Percentiles rank a stretch among this genome's conserved stretches.
Evolutionary conservation across 2,329 filamentous ascomycete genomes (phyloP).

Genomic region (Fusarium mundagurra): DNA sequence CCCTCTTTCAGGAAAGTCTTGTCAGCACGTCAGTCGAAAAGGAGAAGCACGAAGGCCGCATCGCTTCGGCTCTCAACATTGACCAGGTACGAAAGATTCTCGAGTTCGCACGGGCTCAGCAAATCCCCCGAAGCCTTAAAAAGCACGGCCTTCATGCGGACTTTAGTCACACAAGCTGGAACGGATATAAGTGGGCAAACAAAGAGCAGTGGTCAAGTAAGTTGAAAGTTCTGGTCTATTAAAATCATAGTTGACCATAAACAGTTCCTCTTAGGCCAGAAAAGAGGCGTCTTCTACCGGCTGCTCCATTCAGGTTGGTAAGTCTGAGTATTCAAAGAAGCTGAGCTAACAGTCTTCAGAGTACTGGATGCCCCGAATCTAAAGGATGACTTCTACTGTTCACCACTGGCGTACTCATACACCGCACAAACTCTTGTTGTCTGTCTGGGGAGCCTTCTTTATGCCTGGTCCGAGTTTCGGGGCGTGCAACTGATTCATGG

Average conservation of each 20-base stretch:
- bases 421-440: slow-evolving; percentile 82
- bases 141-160: background rate
- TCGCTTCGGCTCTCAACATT: slow-evolving; percentile 85
- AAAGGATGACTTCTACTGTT: slow-evolving; percentile 97
- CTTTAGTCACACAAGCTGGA: slow-evolving; percentile 38
- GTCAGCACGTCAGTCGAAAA: slow-evolving; percentile 66
- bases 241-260: slow-evolving; percentile 3
- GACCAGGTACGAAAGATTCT: slow-evolving; percentile 75
- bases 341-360: slow-evolving; percentile 54
- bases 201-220: slow-evolving; percentile 23
- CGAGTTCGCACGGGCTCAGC: slow-evolving; percentile 53
- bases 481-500: slow-evolving; percentile 66
- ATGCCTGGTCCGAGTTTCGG: slow-evolving; percentile 84
- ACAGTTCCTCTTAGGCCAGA: slow-evolving; percentile 28
- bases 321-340: background rate
- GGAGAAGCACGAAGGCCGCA: slow-evolving; percentile 75
- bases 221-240: background rate
- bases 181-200: slow-evolving; percentile 40
- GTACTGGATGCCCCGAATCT: slow-evolving; percentile 89
- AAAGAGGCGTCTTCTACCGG: slow-evolving; percentile 64
- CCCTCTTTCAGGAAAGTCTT: slow-evolving; percentile 56
- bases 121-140: slow-evolving; percentile 7
- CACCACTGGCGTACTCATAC: slow-evolving; percentile 84
- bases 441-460: slow-evolving; percentile 80
- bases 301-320: slow-evolving; percentile 78